Conservation (phyloP, 2,329 filamentous ascomycete genomes). For the Monosporascus sp. region DNA sequence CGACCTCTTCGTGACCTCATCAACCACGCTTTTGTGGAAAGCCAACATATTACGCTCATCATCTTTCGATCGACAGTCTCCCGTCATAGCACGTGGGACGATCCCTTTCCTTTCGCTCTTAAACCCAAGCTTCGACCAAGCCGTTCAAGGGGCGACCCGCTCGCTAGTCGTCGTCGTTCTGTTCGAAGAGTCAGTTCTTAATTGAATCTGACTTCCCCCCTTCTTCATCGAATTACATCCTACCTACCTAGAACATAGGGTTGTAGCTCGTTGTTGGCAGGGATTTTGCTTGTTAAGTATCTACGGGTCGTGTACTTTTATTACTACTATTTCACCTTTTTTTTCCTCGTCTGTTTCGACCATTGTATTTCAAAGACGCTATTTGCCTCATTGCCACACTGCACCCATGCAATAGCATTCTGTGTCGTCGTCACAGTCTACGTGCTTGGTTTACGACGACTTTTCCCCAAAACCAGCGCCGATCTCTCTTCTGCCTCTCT, state of each 20-base stretch:
- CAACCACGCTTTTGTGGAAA: constrained; percentile 15
- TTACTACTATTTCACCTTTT: constrained; percentile 2
- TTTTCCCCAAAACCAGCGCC: constrained; percentile 8
- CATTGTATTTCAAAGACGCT: constrained; percentile 17
- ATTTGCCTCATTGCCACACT: constrained; percentile 19
- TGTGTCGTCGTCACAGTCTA: constrained; percentile 18
- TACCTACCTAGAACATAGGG: constrained; percentile 1
- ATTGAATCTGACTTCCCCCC: constrained; percentile 26
- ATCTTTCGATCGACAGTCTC: background rate
- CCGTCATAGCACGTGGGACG: background rate
- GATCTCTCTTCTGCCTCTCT: constrained; percentile 3
- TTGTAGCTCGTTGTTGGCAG: background rate
- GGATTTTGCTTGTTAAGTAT: background rate
- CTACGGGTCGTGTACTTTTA: background rate
- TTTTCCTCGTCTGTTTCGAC: background rate
- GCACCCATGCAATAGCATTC: constrained; percentile 19
- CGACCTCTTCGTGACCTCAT: constrained; percentile 20
- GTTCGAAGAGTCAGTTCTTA: constrained; percentile 26
- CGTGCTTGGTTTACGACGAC: constrained; percentile 18
- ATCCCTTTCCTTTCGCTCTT: background rate
- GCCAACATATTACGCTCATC: constrained; percentile 1
- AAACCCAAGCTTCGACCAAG: background rate
- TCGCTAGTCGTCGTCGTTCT: background rate
- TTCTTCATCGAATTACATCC: constrained; percentile 6
- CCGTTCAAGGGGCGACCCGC: background rate